phyloP scores from a whole-genome alignment of 2,329 filamentous ascomycete species.

The Cladosporium sp. region DNA sequence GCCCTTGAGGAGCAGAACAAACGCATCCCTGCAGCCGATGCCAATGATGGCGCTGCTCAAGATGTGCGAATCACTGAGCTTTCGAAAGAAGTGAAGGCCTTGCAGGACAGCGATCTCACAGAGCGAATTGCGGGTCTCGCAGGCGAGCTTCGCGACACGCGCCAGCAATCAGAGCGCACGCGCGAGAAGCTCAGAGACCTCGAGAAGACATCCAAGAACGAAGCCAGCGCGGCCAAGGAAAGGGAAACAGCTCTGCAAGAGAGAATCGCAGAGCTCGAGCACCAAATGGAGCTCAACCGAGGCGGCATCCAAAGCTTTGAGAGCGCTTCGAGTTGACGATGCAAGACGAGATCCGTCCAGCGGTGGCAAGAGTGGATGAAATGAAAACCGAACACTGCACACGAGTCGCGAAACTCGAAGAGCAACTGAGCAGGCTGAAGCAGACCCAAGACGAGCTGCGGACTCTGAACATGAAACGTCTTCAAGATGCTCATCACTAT shows the following conservation, averaged over 20 bases:
- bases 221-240: not conserved
- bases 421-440: not conserved
- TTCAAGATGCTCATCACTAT: no score
- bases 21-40: not conserved
- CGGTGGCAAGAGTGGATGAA: not conserved
- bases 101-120: not conserved
- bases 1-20: not conserved
- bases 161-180: not conserved
- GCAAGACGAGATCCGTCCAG: not conserved
- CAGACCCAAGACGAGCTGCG: not conserved
- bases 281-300: not conserved
- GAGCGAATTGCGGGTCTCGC: constrained; percentile 6
- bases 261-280: not conserved
- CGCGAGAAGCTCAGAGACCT: not conserved
- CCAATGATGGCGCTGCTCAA: not conserved
- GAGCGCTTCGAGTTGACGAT: not conserved
- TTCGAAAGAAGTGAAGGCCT: constrained; percentile 57
- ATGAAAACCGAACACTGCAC: not conserved
- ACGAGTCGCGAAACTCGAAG: not conserved
- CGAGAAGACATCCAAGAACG: not conserved
- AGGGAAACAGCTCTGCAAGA: not conserved
- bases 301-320: not conserved
- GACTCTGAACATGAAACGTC: no score
- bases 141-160: not conserved
- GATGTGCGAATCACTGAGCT: not conserved